Base-by-base conservation (phyloP, 345 rosid species). In the Eucalyptus coolabah region DNA sequence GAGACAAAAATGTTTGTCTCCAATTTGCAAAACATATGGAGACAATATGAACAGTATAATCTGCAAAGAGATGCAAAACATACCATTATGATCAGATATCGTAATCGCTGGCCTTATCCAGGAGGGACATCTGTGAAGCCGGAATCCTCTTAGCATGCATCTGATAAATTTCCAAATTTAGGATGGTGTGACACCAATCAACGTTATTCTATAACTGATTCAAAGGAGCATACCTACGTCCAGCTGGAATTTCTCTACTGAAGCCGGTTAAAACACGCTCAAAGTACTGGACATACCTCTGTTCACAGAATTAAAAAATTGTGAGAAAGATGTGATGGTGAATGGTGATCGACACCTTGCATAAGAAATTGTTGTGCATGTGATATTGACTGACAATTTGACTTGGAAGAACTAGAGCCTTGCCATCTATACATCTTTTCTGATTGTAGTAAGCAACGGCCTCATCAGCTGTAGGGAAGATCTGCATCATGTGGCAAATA, bases 71-170 rank as follows among this genome's bases (percentile, higher is more conserved):
- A 67, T 49, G 28, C 15, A n/a, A 88, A 93, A 87, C 47, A 77
- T 89, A 98, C 99, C 98, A 89, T 89, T 95, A 87, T 97, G 98
- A 94, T 96, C 92, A 72, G 97, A 95, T 91, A 98, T 87, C 10
- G 95, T 95, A 63, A 98, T 93, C 37, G 97, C 94, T 26, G 99
- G 99, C 93, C 98, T 94, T 89, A 97, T 93, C 99, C 99, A 98
- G 87, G 96, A 96, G 88, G 99, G 99, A 89, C 99, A 96, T 86
- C 94, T 94, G 89, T 94, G 97, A 91, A 98, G 93, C 88, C 97
- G 96, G 93, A 98, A 96, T 54, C 99, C 99, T 92, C 98, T 95
- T 17, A 98, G 96, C 96, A 96, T 96, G 95, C 99, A 97, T 92
- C 99, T 97, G 92, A 86, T 92, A 45, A 85, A 90, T 59, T 83